Evolutionary conservation across 225 moss, liverwort and hornwort genomes (phyloP), one percentile per base, ranked within the genome.

Genomic region (Asterella californica): DNA sequence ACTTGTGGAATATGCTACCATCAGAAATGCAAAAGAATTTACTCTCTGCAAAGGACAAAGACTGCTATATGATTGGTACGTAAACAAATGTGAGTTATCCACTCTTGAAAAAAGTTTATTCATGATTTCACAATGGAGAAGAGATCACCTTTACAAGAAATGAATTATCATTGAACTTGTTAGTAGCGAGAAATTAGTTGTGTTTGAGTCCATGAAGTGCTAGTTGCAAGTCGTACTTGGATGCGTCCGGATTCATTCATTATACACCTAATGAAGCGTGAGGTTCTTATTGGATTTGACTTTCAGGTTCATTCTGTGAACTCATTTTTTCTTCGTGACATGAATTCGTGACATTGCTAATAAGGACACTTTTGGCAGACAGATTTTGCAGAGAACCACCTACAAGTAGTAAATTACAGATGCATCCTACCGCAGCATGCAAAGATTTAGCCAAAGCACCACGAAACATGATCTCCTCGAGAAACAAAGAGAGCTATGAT

Each of bases 381-480:
- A 69, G 70, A 79, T 76, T 70, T 76, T 61, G 72, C 30, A 76
- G 55, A 2, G 65, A 34, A 72, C 7, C n/a, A 45, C 57, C 24
- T 77, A 59, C 63, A 75, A 76, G 77, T 69, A 67, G 68, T 37
- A 78, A 80, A 63, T 85, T 66, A 50, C 48, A 80, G 69, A 45
- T 78, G 42, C 8, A 37, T 15, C 78, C 76, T 72, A 15, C 19
- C 15, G 22, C 9, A 57, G 38, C 37, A 21, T 37, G 22, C 53
- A 8, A 8, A 10, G n/a, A 1, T 71, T 42, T 60, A 50, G 27
- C 17, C 27, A 6, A 37, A 15, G 42, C 21, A 12, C 7, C 22
- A 1, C 14, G 62, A 2, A 46, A 47, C 19, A 24, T 61, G 37
- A 36, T 9, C 45, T 2, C 42, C 21, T 38, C 42, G 14, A 38